These are phyloP conservation scores for Aspergillus taichungensis DNA, from an alignment of 495 filamentous ascomycete species.

Conservation along the genomic window DNA sequence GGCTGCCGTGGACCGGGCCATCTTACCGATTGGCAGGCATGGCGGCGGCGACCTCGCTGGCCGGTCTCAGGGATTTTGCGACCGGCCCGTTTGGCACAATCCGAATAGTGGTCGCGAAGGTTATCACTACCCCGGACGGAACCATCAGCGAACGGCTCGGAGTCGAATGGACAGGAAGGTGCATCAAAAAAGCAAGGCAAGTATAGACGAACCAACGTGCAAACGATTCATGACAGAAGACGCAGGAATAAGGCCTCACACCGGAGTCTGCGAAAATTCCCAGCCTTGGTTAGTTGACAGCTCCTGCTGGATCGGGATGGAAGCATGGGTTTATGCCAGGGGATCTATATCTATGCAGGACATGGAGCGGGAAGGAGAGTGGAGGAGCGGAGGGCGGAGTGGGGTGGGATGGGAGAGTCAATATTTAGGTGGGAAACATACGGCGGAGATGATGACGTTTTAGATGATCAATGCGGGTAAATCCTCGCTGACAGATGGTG, in stretches of 20 bases:
- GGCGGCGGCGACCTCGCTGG: slow-evolving; percentile 36
- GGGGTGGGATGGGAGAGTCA: too few species aligned
- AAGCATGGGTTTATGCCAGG: background rate
- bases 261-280: slow-evolving; percentile 28
- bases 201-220: slow-evolving; percentile 31
- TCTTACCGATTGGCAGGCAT: slow-evolving; percentile 40
- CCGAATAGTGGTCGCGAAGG: slow-evolving; percentile 37
- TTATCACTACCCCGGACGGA: slow-evolving; percentile 27
- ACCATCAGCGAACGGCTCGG: background rate
- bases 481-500: slow-evolving; percentile 37
- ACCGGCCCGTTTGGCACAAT: slow-evolving; percentile 34
- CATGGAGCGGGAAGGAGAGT: background rate
- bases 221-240: slow-evolving; percentile 37
- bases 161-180: background rate
- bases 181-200: background rate
- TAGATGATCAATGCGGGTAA: slow-evolving; percentile 42
- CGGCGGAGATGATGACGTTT: slow-evolving; percentile 40
- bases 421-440: too few species aligned
- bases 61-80: slow-evolving; percentile 37
- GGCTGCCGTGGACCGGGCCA: background rate
- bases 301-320: background rate
- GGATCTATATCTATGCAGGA: background rate
- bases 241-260: slow-evolving; percentile 37
- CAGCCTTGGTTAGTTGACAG: slow-evolving; percentile 10
- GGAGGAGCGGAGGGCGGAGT: background rate